These are phyloP conservation scores for Mortierella sp. DNA, from an alignment of 371 early-diverging fungal species.

Conservation along the genomic window DNA sequence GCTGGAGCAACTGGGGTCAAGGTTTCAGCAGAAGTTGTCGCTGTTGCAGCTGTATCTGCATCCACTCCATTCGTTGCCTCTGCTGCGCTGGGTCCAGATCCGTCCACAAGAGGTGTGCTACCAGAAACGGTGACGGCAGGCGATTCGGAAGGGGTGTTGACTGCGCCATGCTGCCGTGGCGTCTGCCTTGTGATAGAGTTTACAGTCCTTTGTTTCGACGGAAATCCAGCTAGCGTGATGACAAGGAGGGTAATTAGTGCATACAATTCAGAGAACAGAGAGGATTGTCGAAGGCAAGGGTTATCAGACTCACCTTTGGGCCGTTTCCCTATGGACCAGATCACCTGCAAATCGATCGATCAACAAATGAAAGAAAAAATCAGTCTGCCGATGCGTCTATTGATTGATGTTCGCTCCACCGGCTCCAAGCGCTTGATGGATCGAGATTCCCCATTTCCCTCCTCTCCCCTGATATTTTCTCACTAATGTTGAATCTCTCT, in stretches of 20 bases:
- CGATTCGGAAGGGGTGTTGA: not conserved
- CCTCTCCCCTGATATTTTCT: not conserved
- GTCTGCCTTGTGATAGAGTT: conserved; percentile 9
- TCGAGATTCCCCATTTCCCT: not conserved
- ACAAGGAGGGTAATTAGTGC: not conserved
- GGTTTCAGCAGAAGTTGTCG: conserved; percentile 14
- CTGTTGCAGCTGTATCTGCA: not conserved
- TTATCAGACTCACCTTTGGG: conserved; percentile 24
- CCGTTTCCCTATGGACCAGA: conserved; percentile 37
- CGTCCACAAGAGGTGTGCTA: conserved; percentile 4
- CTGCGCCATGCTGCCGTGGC: conserved; percentile 33
- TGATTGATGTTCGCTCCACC: no score
- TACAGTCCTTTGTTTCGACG: conserved; percentile 21
- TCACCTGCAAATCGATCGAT: conserved; percentile 16
- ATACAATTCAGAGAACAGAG: no score
- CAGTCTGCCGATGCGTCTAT: not conserved
- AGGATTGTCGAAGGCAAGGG: no score
- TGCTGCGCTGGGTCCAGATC: not conserved
- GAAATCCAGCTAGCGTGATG: conserved; percentile 25
- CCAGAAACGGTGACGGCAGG: conserved; percentile 5
- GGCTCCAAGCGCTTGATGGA: conserved; percentile 6
- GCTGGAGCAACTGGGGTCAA: conserved; percentile 47
- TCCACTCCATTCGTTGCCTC: not conserved
- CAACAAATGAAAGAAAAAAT: conserved; percentile 1
- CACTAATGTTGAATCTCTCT: not conserved